Conservation (phyloP, 164 flowering plant genomes). For the Euptelea pleiosperma region DNA sequence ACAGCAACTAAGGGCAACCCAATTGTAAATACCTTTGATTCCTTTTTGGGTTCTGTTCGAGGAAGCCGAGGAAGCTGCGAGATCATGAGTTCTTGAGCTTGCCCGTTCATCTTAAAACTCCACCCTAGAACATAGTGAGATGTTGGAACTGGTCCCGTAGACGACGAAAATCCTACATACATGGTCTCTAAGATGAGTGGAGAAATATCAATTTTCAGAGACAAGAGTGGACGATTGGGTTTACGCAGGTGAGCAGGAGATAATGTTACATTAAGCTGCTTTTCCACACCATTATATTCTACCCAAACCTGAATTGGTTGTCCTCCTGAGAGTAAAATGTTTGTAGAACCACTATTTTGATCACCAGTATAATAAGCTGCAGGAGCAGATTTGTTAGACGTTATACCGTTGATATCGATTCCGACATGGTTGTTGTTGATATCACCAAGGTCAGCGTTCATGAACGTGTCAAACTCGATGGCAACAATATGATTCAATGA, state of each 20-base stretch:
- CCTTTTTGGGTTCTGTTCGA: neutral
- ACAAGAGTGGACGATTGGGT: slow-evolving; percentile 16
- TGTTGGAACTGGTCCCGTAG: slow-evolving; percentile 1
- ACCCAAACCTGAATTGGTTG: slow-evolving; percentile 21
- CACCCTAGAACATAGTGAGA: slow-evolving; percentile 18
- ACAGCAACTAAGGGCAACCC: slow-evolving; percentile 1
- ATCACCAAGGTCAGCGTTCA: neutral
- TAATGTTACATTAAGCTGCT: slow-evolving; percentile 18
- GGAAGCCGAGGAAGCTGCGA: slow-evolving; percentile 12
- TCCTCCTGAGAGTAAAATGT: no score
- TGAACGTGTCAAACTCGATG: neutral
- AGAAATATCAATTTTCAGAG: neutral
- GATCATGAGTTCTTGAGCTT: slow-evolving; percentile 13
- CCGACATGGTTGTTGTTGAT: no score
- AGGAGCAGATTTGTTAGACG: no score
- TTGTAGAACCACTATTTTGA: no score
- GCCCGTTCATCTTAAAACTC: slow-evolving; percentile 19
- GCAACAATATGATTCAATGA: neutral
- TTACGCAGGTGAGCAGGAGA: slow-evolving; percentile 6
- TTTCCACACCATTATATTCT: slow-evolving; percentile 13
- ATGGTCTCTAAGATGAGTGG: neutral
- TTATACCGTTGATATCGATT: neutral
- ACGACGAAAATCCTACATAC: slow-evolving; percentile 18
- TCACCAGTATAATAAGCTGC: no score
- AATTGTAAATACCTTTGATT: neutral